These are phyloP conservation scores for Dentipellis sp. DNA, from an alignment of 768 basidiomycete species.

Conservation along the genomic window DNA sequence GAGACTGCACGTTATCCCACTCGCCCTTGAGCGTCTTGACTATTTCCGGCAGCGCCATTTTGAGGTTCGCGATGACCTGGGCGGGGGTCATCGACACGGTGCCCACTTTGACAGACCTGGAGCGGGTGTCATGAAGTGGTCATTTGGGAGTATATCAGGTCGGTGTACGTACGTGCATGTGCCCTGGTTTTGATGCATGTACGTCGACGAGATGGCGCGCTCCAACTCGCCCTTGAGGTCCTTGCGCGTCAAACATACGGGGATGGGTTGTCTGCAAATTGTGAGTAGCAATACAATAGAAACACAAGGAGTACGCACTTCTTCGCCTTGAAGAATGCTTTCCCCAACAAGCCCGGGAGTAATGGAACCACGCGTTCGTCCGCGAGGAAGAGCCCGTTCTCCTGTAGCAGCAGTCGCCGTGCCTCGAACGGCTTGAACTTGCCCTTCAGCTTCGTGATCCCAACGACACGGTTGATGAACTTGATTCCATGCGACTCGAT, in stretches of 20 bases:
- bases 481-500: slow-evolving; percentile 69
- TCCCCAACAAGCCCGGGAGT: slow-evolving; percentile 80
- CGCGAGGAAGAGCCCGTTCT: slow-evolving; percentile 88
- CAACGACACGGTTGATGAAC: slow-evolving; percentile 89
- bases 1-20: slow-evolving; percentile 86
- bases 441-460: slow-evolving; percentile 85
- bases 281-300: slow-evolving; percentile 6
- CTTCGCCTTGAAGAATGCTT: slow-evolving; percentile 89
- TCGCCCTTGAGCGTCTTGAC: slow-evolving; percentile 61
- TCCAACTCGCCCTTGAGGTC: slow-evolving; percentile 91
- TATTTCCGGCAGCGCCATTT: slow-evolving; percentile 68
- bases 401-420: slow-evolving; percentile 73
- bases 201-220: slow-evolving; percentile 86
- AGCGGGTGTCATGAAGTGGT: background rate
- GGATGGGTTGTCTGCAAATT: slow-evolving; percentile 76
- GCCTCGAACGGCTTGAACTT: slow-evolving; percentile 85
- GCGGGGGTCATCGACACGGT: slow-evolving; percentile 60
- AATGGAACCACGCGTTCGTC: slow-evolving; percentile 87
- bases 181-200: slow-evolving; percentile 92
- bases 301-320: slow-evolving; percentile 49
- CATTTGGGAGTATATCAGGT: background rate
- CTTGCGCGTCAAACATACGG: slow-evolving; percentile 81
- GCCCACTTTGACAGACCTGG: slow-evolving; percentile 79
- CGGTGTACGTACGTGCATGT: slow-evolving; percentile 71
- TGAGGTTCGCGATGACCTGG: slow-evolving; percentile 73